Evolutionary conservation across 768 basidiomycete genomes (phyloP).

Genomic region (Cantharellus anzutake): DNA sequence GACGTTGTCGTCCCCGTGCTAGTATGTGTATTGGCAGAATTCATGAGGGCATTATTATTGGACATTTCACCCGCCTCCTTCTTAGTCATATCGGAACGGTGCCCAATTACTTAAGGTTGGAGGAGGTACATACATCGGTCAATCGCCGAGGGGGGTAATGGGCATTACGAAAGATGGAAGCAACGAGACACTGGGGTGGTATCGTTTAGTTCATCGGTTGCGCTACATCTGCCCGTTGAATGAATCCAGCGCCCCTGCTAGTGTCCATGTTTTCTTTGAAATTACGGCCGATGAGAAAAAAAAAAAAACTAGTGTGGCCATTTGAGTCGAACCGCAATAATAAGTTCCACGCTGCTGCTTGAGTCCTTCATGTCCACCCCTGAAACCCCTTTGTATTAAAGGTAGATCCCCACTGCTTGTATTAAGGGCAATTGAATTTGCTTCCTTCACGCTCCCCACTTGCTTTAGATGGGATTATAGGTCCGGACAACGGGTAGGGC

Average conservation of each 20-base stretch:
- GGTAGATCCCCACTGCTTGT: not conserved
- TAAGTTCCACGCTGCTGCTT: constrained; percentile 19
- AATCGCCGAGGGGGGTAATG: constrained; percentile 16
- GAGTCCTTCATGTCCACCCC: constrained; percentile 1
- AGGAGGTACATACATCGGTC: constrained; percentile 18
- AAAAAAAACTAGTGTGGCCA: constrained; percentile 15
- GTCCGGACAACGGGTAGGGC: constrained; percentile 23
- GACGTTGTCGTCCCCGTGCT: constrained; percentile 35
- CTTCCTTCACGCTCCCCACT: not conserved
- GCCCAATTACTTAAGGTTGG: constrained; percentile 11
- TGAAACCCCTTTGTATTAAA: not conserved
- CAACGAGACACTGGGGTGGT: constrained; percentile 15
- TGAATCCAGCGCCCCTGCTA: constrained; percentile 11
- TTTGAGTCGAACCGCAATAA: constrained; percentile 19
- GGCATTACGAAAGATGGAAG: constrained; percentile 19
- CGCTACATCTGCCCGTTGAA: not conserved
- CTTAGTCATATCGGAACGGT: not conserved
- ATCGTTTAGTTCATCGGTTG: not conserved
- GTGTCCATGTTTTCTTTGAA: constrained; percentile 11
- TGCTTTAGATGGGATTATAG: constrained; percentile 16
- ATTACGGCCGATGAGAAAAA: constrained; percentile 21
- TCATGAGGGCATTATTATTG: constrained; percentile 39
- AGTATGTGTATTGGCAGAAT: no score
- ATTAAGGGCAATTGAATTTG: not conserved
- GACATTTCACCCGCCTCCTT: constrained; percentile 9